phyloP scores from a whole-genome alignment of 139 green algal species.

The Chlorella vulgaris region DNA sequence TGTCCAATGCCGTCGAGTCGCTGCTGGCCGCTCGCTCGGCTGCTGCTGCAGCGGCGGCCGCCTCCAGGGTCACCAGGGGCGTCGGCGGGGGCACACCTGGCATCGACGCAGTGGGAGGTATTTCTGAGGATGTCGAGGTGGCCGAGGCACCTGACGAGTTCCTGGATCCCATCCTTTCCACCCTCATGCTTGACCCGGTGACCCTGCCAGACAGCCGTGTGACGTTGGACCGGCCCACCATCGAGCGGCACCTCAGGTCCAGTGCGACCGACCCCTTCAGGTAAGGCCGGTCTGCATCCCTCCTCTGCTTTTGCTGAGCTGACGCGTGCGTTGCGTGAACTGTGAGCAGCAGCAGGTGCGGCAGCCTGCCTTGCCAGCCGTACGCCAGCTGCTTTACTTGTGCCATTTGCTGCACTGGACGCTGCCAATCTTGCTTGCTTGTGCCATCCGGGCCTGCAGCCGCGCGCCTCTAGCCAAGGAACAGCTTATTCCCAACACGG shows the following conservation, averaged over 20 bases:
- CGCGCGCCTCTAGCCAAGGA: slow-evolving; percentile 13
- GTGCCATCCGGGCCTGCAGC: background rate
- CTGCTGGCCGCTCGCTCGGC: background rate
- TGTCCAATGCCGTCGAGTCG: background rate
- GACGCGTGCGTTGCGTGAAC: background rate
- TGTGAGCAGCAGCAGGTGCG: too few relatives aligned
- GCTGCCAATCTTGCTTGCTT: background rate
- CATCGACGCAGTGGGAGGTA: too few relatives aligned
- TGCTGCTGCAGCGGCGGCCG: background rate
- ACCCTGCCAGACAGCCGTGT: slow-evolving; percentile 68
- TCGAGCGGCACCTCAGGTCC: slow-evolving; percentile 68
- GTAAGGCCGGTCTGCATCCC: too few relatives aligned
- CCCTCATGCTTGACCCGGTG: slow-evolving; percentile 68
- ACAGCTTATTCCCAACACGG: background rate
- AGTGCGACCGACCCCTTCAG: slow-evolving; percentile 79
- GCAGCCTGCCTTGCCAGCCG: too few relatives aligned
- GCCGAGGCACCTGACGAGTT: slow-evolving; percentile 56
- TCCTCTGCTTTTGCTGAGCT: slow-evolving; percentile 47
- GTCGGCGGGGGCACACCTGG: too few relatives aligned
- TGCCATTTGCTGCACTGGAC: too few relatives aligned
- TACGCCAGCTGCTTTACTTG: too few relatives aligned
- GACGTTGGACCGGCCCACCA: slow-evolving; percentile 67
- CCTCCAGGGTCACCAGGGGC: background rate
- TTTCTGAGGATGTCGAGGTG: background rate
- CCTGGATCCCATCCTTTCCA: slow-evolving; percentile 58